A percentile compares a stretch with the other conserved stretches of the same genome.
These are phyloP conservation scores for Penicillium canescens DNA, from an alignment of 495 filamentous ascomycete species.

Conservation along the genomic window DNA sequence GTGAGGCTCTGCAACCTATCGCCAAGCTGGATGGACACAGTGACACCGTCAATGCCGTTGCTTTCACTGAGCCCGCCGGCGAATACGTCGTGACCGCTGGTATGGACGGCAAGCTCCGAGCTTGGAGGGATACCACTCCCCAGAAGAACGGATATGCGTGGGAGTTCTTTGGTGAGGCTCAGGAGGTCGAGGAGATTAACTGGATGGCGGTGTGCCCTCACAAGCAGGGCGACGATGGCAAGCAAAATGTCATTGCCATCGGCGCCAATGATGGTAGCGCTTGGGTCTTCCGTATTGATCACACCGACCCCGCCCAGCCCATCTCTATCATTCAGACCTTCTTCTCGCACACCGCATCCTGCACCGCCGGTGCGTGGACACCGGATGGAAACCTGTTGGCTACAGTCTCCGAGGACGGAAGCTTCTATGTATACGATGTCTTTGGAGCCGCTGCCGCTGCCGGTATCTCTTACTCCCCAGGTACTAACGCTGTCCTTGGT, in stretches of 20 bases:
- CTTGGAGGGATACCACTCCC: conserved; percentile 47
- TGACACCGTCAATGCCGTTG: conserved; percentile 83
- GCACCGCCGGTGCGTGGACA: conserved; percentile 90
- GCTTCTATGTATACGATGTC: conserved; percentile 89
- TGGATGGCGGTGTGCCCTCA: conserved; percentile 81
- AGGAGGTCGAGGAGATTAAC: conserved; percentile 94
- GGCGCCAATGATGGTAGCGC: conserved; percentile 92
- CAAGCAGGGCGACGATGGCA: conserved; percentile 50
- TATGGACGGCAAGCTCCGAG: conserved; percentile 73
- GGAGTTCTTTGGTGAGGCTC: conserved; percentile 65
- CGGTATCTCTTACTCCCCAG: conserved; percentile 65
- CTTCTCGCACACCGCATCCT: conserved; percentile 83
- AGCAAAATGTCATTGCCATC: conserved; percentile 82
- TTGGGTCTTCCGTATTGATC: conserved; percentile 89
- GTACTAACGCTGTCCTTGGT: conserved; percentile 72
- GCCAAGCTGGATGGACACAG: conserved; percentile 81
- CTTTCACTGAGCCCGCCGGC: conserved; percentile 80
- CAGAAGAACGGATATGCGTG: conserved; percentile 49
- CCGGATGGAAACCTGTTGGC: conserved; percentile 85
- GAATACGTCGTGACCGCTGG: conserved; percentile 85
- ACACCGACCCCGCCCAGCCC: conserved; percentile 55
- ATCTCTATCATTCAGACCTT: conserved; percentile 85
- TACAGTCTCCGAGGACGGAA: conserved; percentile 86
- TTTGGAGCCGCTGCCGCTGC: conserved; percentile 80
- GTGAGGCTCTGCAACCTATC: conserved; percentile 60